Evolutionary conservation across 306 rosid genomes (phyloP).

Genomic region (Phaseolus lunatus): DNA sequence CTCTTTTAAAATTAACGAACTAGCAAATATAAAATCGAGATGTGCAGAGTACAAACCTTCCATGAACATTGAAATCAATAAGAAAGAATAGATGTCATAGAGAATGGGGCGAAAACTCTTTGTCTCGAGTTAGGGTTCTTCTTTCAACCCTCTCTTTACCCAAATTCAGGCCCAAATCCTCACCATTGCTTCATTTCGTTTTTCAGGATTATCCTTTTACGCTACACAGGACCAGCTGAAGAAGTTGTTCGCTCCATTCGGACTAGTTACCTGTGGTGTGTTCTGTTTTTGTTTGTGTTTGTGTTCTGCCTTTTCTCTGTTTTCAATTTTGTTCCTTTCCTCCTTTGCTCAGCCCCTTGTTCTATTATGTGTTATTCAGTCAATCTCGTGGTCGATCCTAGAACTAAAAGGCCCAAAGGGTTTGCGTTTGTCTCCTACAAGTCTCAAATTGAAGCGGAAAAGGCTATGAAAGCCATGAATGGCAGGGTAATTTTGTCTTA

Average conservation of each 20-base stretch:
- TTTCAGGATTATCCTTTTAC: conserved; percentile 71
- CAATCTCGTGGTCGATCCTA: conserved; percentile 54
- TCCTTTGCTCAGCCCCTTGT: not conserved
- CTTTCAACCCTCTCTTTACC: not conserved
- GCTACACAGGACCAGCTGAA: conserved; percentile 55
- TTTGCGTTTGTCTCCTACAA: conserved; percentile 78
- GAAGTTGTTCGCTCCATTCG: conserved; percentile 72
- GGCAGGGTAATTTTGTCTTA: conserved; percentile 66
- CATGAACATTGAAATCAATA: not conserved
- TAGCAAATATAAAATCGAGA: no score
- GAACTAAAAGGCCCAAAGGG: conserved; percentile 82
- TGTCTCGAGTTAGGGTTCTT: conserved; percentile 58
- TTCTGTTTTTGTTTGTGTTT: not conserved
- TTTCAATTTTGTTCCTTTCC: not conserved
- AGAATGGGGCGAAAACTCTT: conserved; percentile 59
- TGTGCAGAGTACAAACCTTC: no score
- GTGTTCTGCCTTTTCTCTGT: conserved; percentile 6
- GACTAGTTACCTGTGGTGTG: conserved; percentile 62
- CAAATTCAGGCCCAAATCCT: not conserved
- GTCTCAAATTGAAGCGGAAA: conserved; percentile 65
- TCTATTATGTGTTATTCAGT: conserved; percentile 45
- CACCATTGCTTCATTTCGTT: conserved; percentile 33
- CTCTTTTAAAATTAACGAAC: no score
- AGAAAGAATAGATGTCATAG: conserved; percentile 54
- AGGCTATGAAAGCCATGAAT: conserved; percentile 75